Base-by-base conservation (phyloP, 2,329 filamentous ascomycete species). In the Aspergillus tamarii region DNA sequence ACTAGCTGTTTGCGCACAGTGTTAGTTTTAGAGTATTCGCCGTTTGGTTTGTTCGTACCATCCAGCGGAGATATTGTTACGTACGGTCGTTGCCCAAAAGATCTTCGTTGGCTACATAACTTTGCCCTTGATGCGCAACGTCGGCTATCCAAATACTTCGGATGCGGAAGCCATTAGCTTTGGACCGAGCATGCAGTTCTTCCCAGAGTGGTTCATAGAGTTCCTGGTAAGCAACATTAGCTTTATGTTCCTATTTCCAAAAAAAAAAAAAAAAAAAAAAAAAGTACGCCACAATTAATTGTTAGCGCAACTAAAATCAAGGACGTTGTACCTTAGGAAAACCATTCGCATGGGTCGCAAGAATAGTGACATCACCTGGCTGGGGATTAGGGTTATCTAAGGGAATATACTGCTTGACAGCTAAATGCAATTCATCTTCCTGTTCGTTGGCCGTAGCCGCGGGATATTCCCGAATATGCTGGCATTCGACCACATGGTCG, bases 201-300 rank as follows among this genome's bases (percentile, higher is more conserved):
- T 94, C 92, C 91, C 93, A 97, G 0, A 97, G 82, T 0, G 94
- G 91, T 72, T 97, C 94, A 74, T 97, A 97, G 2, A 97, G 80
- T 82, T 98, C 94, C 91, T 93, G 66, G 16, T 21, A 4, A 12
- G 46, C 43, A 34, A 19, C 7, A 62, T 71, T 41, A 69, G 63
- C 9, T 19, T 43, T 34, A 28, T 43, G 28, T 21, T 45, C 36
- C 21, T 19, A n/a, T 26, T 39, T 19, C 4, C 4, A 26, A 26
- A 26, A 26, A 26, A 26, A 26, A 26, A 26, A 26, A 26, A 26
- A 26, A 26, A 26, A 26, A 26, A 26, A 26, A 26, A 26, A n/a
- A 36, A 10, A 26, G 21, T 19, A 45, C 23, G 52, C 4, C 12
- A 12, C n/a, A 16, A 9, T 16, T n/a, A 21, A 21, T 11, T 3